Evolutionary conservation across 495 filamentous ascomycete species (phyloP).

Genomic region (Barbatosphaeria neglecta): DNA sequence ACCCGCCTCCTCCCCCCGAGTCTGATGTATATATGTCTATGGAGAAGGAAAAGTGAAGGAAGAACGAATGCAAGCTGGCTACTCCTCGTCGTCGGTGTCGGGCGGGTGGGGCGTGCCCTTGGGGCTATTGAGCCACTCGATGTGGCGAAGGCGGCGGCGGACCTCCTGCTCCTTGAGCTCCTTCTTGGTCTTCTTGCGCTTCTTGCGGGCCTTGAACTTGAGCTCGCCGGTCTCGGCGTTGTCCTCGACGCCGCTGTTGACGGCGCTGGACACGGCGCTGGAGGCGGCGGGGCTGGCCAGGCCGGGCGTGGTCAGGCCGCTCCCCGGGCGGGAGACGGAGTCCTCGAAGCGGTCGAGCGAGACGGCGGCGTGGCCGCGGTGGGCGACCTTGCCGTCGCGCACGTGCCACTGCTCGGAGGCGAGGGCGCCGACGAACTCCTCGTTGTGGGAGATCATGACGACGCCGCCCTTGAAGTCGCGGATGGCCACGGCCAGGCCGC

Average conservation of each 20-base stretch:
- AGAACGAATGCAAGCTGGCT: too few relatives aligned
- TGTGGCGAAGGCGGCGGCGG: constrained; percentile 77
- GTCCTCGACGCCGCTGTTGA: constrained; percentile 78
- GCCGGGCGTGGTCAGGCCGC: constrained; percentile 23
- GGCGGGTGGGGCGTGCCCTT: constrained; percentile 67
- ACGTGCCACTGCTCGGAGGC: constrained; percentile 94
- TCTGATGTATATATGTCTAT: too few relatives aligned
- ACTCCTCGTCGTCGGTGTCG: constrained; percentile 71
- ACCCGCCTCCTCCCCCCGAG: too few relatives aligned
- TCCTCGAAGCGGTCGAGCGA: constrained; percentile 81
- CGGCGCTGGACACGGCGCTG: constrained; percentile 45
- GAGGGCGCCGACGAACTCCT: constrained; percentile 92
- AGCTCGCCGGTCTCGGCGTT: constrained; percentile 43
- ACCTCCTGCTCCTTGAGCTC: constrained; percentile 90
- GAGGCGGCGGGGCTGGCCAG: constrained; percentile 21
- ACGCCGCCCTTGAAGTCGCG: constrained; percentile 96
- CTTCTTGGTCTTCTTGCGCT: constrained; percentile 97
- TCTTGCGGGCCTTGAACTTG: constrained; percentile 83
- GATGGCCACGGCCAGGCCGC: constrained; percentile 90
- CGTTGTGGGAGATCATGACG: constrained; percentile 98
- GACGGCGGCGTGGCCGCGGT: constrained; percentile 65
- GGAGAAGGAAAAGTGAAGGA: too few relatives aligned
- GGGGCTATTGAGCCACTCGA: constrained; percentile 79
- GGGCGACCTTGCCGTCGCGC: constrained; percentile 70
- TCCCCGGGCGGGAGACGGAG: constrained; percentile 45